These are phyloP conservation scores for Graphiopsis chlorocephala DNA, from an alignment of 2,329 filamentous ascomycete species.

Conservation along the genomic window DNA sequence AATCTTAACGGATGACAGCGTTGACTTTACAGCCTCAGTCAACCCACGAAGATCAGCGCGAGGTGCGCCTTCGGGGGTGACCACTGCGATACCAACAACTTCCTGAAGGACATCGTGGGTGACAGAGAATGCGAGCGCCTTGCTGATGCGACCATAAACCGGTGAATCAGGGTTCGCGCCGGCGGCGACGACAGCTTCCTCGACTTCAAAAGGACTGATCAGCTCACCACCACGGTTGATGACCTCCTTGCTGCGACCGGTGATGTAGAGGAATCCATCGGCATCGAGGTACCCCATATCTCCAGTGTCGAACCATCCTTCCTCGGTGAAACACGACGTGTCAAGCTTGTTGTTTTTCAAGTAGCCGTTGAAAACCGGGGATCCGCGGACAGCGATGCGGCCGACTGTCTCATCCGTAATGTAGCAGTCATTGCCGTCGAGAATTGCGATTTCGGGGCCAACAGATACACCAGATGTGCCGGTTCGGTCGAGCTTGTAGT, in stretches of 20 bases:
- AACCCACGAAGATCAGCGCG: constrained; percentile 50
- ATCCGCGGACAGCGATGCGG: constrained; percentile 47
- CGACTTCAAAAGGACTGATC: constrained; percentile 60
- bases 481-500: constrained; percentile 51
- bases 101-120: constrained; percentile 55
- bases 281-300: constrained; percentile 54
- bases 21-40: constrained; percentile 47
- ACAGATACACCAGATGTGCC: constrained; percentile 54
- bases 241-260: constrained; percentile 56
- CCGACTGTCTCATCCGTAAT: constrained; percentile 39
- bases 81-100: constrained; percentile 54
- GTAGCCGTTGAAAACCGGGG: constrained; percentile 53
- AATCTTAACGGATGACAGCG: constrained; percentile 54
- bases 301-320: constrained; percentile 56
- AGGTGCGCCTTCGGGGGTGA: constrained; percentile 45
- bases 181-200: constrained; percentile 53
- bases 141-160: constrained; percentile 47
- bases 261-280: constrained; percentile 54
- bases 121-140: constrained; percentile 55
- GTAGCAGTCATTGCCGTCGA: constrained; percentile 42
- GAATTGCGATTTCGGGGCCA: constrained; percentile 52
- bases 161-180: constrained; percentile 43
- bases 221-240: constrained; percentile 59
- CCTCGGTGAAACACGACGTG: constrained; percentile 45
- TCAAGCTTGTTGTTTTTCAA: constrained; percentile 46